A percentile compares a stretch with the other conserved stretches of the same genome.
phyloP scores from a whole-genome alignment of 805 yeast genomes.

The Saccharomyces mikatae region DNA sequence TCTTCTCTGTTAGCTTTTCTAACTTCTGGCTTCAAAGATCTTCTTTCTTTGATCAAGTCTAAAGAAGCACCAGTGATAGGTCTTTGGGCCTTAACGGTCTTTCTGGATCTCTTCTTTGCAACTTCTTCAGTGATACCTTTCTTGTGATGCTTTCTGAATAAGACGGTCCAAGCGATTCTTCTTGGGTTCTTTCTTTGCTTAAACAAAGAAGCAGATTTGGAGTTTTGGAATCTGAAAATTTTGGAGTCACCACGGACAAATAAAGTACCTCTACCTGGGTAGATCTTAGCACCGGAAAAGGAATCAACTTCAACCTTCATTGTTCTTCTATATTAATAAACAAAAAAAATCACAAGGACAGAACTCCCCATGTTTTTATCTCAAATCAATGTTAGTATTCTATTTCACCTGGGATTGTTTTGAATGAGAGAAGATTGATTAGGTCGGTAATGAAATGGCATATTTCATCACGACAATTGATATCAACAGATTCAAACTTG shows the following conservation, averaged over 20 bases:
- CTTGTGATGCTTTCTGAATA: slow-evolving; percentile 99
- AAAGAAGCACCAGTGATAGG: slow-evolving; percentile 99
- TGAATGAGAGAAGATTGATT: not conserved
- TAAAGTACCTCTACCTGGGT: slow-evolving; percentile 99
- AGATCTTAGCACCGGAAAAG: slow-evolving; percentile 98
- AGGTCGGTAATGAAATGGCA: not conserved
- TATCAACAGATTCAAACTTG: not conserved
- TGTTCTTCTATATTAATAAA: slow-evolving; percentile 23
- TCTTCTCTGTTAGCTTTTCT: slow-evolving; percentile 96
- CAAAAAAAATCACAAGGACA: slow-evolving; percentile 2
- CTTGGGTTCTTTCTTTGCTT: slow-evolving; percentile 99
- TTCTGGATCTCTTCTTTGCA: slow-evolving; percentile 93
- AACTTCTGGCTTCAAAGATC: slow-evolving; percentile 90
- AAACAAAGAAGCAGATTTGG: slow-evolving; percentile 96
- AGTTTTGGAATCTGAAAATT: slow-evolving; percentile 97
- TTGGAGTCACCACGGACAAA: slow-evolving; percentile 99
- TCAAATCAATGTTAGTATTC: not conserved
- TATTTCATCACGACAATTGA: not conserved
- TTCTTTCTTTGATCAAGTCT: slow-evolving; percentile 96
- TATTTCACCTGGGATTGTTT: not conserved
- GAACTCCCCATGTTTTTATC: not conserved
- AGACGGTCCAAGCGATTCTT: slow-evolving; percentile 98
- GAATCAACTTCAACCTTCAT: slow-evolving; percentile 99
- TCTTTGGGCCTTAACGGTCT: slow-evolving; percentile 97
- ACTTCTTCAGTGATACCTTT: slow-evolving; percentile 99